phyloP scores from a whole-genome alignment of 2,329 filamentous ascomycete genomes.

The Teratosphaeria nubilosa region DNA sequence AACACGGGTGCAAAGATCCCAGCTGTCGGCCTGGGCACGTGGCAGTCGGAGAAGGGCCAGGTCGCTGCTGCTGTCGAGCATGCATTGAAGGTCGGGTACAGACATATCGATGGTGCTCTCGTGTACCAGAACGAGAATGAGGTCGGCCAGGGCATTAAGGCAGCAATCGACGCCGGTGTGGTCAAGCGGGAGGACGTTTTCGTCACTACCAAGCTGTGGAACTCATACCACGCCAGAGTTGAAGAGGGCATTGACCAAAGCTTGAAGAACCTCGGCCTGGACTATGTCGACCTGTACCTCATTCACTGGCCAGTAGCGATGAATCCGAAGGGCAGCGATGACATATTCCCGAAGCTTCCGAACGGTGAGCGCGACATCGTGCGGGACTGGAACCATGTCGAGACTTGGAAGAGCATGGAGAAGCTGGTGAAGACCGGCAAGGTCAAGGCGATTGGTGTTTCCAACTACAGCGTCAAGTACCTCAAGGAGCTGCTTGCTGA shows the following conservation, averaged over 20 bases:
- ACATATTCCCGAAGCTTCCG: conserved; percentile 62
- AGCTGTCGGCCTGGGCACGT: conserved; percentile 29
- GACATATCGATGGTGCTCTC: conserved; percentile 60
- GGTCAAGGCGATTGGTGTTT: conserved; percentile 41
- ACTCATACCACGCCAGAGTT: conserved; percentile 62
- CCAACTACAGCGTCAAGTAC: conserved; percentile 40
- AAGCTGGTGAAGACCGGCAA: conserved; percentile 42
- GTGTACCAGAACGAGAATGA: conserved; percentile 76
- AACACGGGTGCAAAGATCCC: conserved; percentile 31
- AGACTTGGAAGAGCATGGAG: conserved; percentile 72
- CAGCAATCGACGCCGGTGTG: conserved; percentile 56
- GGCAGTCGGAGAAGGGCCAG: conserved; percentile 34
- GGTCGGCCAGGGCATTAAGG: conserved; percentile 66
- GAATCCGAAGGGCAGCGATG: conserved; percentile 64
- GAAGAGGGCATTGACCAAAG: conserved; percentile 63
- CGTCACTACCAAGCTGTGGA: conserved; percentile 79
- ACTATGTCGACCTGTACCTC: conserved; percentile 73
- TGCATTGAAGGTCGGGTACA: conserved; percentile 40
- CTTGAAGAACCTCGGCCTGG: conserved; percentile 61
- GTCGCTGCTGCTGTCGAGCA: conserved; percentile 39
- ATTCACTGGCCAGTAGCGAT: conserved; percentile 67
- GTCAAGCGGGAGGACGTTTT: conserved; percentile 70
- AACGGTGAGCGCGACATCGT: conserved; percentile 68
- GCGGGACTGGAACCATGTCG: conserved; percentile 56
- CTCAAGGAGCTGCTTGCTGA: conserved; percentile 38